Evolutionary conservation across 352 stramenopile species (phyloP), one percentile per base, ranked within the genome.

Genomic region (Phytophthora citrophthora): DNA sequence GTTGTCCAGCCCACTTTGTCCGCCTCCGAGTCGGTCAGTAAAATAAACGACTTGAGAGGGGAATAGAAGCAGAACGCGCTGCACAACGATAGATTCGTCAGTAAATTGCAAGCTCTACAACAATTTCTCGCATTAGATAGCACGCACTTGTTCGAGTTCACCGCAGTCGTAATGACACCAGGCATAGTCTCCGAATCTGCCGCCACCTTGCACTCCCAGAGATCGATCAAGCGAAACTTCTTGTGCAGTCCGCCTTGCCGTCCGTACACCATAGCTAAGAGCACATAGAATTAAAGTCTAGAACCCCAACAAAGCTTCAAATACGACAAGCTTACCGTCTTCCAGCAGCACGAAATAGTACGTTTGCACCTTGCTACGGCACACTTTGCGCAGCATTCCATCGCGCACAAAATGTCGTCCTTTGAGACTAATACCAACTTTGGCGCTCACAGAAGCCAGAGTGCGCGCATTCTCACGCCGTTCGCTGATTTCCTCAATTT

Each of bases 61-160:
- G 88, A 95, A 48, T 88, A 93, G 38, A 95, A 95, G 55, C 88
- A 92, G 48, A 95, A 93, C 0, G 88, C 88, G 49, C 83, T 95
- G 50, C 18, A 41, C n/a, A n/a, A 34, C 43, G 38, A 61, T 40
- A 61, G 40, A 59, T 36, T 44, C 29, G 29, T 34, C 29, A 34
- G 29, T 41, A 41, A 41, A 41, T 9, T 41, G 36, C 36, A 41
- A 34, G 29, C 12, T 34, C 29, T 10, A 8, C 36, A 24, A 24
- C 31, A 51, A 6, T 48, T 50, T 31, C 56, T 31, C 38, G 20
- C 31, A 49, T 43, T 36, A 11, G n/a, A 34, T 40, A 47, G 15
- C 34, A 70, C 76, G 50, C 61, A 92, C 83, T 88, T 89, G 60
- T 87, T 82, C 2, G 83, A 89, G 38, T 80, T 91, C 39, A 77